Percentiles rank a stretch among this genome's conserved stretches.
Evolutionary conservation across 2,329 filamentous ascomycete genomes (phyloP).

Genomic region (Fusarium sp.): DNA sequence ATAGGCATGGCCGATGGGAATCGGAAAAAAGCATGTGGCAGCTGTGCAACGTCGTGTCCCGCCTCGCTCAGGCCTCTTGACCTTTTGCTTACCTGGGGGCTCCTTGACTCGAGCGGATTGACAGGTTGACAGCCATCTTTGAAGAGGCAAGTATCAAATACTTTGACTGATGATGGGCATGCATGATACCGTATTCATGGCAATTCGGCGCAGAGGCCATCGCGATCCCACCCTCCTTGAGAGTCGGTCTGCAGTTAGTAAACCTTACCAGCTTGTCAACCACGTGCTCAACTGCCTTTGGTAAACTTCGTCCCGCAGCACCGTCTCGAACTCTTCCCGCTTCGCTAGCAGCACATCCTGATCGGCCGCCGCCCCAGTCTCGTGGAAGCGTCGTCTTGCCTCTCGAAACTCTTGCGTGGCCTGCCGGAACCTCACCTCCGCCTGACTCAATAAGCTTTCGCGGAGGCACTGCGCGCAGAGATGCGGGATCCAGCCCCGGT

Average conservation of each 20-base stretch:
- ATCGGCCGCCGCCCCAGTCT: conserved; percentile 21
- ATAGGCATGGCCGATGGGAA: conserved; percentile 16
- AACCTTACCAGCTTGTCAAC: conserved; percentile 39
- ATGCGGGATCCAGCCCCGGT: conserved; percentile 45
- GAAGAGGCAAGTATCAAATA: conserved; percentile 25
- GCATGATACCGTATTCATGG: neutral
- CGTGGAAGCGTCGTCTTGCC: conserved; percentile 26
- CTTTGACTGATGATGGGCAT: conserved; percentile 7
- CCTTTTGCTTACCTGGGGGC: conserved; percentile 11
- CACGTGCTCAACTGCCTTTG: conserved; percentile 37
- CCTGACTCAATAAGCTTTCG: conserved; percentile 9
- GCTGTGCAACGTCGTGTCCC: conserved; percentile 15
- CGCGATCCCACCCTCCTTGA: neutral
- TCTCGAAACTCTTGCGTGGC: conserved; percentile 21
- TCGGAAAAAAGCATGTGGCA: conserved; percentile 16
- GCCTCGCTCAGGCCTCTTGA: conserved; percentile 13
- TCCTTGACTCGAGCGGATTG: conserved; percentile 28
- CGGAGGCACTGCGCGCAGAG: conserved; percentile 34
- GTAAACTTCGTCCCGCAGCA: conserved; percentile 35
- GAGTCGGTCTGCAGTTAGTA: conserved; percentile 1
- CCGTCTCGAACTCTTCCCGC: conserved; percentile 36
- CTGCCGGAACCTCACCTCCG: conserved; percentile 23
- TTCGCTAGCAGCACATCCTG: conserved; percentile 23
- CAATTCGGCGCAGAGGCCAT: neutral
- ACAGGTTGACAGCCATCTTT: conserved; percentile 9